Evolutionary conservation across 1,139 yeast species (phyloP), one percentile per base, ranked within the genome.

Genomic region (Zygosaccharomyces sapae): DNA sequence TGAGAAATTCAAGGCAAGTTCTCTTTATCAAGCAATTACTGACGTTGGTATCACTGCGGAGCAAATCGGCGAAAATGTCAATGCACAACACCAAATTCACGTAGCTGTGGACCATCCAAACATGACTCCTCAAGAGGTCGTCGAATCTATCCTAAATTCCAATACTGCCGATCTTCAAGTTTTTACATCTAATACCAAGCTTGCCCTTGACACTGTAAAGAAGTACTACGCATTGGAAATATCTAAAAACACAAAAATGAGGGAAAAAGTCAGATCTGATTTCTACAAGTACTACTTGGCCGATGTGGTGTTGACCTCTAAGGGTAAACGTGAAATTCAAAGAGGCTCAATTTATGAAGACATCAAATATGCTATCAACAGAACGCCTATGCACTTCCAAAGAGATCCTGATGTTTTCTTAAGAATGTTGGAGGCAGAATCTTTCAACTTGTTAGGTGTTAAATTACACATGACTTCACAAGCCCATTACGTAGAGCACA

Each of bases 381-480:
- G 94, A 60, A 75, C 87, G 1, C 83, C 92, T 8, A 76, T 77
- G 9, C 92, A 89, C 50, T 77, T 92, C 58, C 77, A 80, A 3
- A 74, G 73, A 38, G 75, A 80, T 45, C 97, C 98, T 0, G 95
- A 88, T 59, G 71, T 85, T 25, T 86, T 86, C 55, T 73, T 92
- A 59, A 79, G 95, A 60, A 92, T 92, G 96, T 70, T 90, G 45
- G 90, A 86, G 61, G 98, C 98, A 1, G 98, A 92, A 64, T 67
- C 66, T 58, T 79, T 70, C 77, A 95, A 70, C 65, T 65, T 79
- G 44, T 69, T 79, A 42, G 69, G 64, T 38, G 70, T 79, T 7
- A 70, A 74, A 37, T 65, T 77, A n/a, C 74, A 74, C 52, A 69
- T 74, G 51, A 63, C 68, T 20, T 66, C 69, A 16, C 65, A 58